Percentiles rank a stretch among this genome's conserved stretches.
phyloP scores from a whole-genome alignment of 345 rosid species.

The Lumnitzera racemosa region DNA sequence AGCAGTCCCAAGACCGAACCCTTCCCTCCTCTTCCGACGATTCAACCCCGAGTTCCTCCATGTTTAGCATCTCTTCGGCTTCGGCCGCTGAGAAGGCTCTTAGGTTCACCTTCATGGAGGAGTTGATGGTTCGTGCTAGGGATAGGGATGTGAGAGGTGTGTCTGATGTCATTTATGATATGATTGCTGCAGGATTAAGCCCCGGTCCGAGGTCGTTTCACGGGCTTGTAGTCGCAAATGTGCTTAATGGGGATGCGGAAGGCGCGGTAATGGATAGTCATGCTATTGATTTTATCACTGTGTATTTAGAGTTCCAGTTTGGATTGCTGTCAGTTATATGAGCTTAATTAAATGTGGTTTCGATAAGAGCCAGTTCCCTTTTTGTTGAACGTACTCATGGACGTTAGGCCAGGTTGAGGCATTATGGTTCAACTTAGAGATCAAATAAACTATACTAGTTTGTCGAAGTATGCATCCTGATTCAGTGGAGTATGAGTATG shows the following conservation, averaged over 20 bases:
- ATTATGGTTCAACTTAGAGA: no score
- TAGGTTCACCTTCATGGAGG: slow-evolving; percentile 87
- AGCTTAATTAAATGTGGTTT: no score
- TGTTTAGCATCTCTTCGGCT: slow-evolving; percentile 7
- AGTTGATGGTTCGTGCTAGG: slow-evolving; percentile 78
- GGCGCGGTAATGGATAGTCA: slow-evolving; percentile 60
- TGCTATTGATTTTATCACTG: not conserved
- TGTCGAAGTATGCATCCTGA: no score
- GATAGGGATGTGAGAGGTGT: slow-evolving; percentile 57
- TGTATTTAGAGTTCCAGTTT: not conserved
- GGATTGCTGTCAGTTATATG: no score
- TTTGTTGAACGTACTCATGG: no score
- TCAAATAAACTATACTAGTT: no score
- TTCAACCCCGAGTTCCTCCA: slow-evolving; percentile 17
- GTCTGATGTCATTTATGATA: slow-evolving; percentile 76
- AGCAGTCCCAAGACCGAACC: slow-evolving; percentile 6
- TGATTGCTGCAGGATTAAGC: slow-evolving; percentile 86
- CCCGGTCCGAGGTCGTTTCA: slow-evolving; percentile 96
- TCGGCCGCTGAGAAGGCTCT: slow-evolving; percentile 68
- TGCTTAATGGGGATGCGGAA: slow-evolving; percentile 60
- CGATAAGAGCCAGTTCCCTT: no score
- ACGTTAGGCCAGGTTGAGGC: no score
- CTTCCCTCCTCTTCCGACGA: slow-evolving; percentile 8
- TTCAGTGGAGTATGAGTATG: no score
- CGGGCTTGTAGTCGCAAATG: slow-evolving; percentile 71